These are phyloP conservation scores for Tuber melanosporum DNA, from an alignment of 495 filamentous ascomycete genomes.

Conservation along the genomic window DNA sequence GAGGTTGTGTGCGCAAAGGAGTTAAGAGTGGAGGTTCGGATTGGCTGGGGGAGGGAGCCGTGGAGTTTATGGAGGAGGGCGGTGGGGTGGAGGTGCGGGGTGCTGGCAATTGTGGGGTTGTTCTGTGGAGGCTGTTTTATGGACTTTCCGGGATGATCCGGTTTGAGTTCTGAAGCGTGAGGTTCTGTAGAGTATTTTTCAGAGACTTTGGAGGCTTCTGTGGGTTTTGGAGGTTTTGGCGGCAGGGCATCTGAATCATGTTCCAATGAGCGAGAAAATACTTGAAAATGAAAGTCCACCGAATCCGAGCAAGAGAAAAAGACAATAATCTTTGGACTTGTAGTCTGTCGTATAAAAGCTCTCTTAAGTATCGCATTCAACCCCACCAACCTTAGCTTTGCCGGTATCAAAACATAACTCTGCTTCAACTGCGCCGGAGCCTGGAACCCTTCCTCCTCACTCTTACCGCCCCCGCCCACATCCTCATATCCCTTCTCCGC, in stretches of 20 bases:
- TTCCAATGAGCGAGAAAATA: slow-evolving; percentile 52
- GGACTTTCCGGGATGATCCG: neutral
- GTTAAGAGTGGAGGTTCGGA: slow-evolving; percentile 74
- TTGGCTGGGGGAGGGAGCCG: slow-evolving; percentile 81
- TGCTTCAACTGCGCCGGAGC: slow-evolving; percentile 92
- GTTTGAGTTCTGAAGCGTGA: neutral
- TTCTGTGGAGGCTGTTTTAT: slow-evolving; percentile 43
- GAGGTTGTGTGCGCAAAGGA: slow-evolving; percentile 60
- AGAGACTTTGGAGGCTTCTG: slow-evolving; percentile 1
- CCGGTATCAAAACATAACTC: slow-evolving; percentile 73
- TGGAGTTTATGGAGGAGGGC: slow-evolving; percentile 81
- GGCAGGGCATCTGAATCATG: neutral
- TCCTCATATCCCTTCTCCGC: slow-evolving; percentile 54
- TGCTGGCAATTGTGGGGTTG: slow-evolving; percentile 11
- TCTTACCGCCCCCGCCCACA: slow-evolving; percentile 41
- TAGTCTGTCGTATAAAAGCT: slow-evolving; percentile 75
- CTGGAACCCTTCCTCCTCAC: slow-evolving; percentile 59
- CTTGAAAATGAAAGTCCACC: slow-evolving; percentile 89
- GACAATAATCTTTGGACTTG: slow-evolving; percentile 88
- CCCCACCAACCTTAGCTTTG: slow-evolving; percentile 83
- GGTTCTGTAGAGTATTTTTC: slow-evolving; percentile 6
- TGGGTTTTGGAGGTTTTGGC: slow-evolving; percentile 6
- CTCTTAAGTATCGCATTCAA: slow-evolving; percentile 75
- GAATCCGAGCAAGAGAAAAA: slow-evolving; percentile 96
- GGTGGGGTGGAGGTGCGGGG: slow-evolving; percentile 43